These are phyloP conservation scores for Dipteronia dyeriana DNA, from an alignment of 345 rosid genomes.

Conservation along the genomic window DNA sequence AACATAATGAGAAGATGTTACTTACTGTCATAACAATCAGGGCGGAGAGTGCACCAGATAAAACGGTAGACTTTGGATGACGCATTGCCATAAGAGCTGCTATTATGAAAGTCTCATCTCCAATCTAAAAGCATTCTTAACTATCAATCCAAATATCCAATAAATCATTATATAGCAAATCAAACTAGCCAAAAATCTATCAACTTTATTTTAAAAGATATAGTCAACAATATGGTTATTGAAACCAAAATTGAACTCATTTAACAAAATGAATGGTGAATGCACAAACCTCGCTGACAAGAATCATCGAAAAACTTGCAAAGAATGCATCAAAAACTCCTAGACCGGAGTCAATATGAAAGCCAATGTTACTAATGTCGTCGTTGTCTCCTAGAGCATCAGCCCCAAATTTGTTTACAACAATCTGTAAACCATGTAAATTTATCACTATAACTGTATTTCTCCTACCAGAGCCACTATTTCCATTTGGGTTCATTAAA, in stretches of 20 bases:
- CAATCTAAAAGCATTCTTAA: constrained; percentile 55
- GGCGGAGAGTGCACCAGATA: constrained; percentile 93
- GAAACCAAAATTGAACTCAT: not conserved
- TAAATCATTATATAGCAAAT: constrained; percentile 7
- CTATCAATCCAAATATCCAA: constrained; percentile 8
- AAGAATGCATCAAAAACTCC: constrained; percentile 91
- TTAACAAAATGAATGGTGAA: not conserved
- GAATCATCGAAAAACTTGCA: constrained; percentile 90
- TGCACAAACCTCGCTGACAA: constrained; percentile 87
- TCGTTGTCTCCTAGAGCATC: constrained; percentile 13
- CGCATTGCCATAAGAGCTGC: constrained; percentile 99
- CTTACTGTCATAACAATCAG: constrained; percentile 97
- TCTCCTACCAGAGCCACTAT: not conserved
- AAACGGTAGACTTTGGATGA: constrained; percentile 89
- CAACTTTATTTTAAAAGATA: too few species aligned
- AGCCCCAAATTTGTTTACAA: constrained; percentile 37
- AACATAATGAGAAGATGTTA: constrained; percentile 2
- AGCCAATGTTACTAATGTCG: constrained; percentile 32
- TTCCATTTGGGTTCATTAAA: not conserved
- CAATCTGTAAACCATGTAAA: constrained; percentile 43
- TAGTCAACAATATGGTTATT: too few species aligned
- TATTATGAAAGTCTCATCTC: constrained; percentile 98
- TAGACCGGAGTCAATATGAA: constrained; percentile 64
- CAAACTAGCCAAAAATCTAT: not conserved
- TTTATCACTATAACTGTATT: not conserved